Base-by-base conservation (phyloP, 2,329 filamentous ascomycete species). In the Penicillium sp. region DNA sequence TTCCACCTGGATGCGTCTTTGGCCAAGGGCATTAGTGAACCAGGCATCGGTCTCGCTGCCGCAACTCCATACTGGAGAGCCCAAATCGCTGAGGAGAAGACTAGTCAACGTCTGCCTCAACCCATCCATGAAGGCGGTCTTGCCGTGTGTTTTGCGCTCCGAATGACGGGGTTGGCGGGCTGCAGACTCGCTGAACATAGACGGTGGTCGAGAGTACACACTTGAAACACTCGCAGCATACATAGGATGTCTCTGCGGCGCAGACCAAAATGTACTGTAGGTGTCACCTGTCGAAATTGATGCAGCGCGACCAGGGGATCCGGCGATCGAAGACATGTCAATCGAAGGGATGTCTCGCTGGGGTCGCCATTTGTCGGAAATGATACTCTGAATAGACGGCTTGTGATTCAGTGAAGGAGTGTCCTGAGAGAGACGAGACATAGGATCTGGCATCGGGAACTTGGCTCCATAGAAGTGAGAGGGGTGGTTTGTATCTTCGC, bases 31-130 rank as follows among this genome's bases (percentile, higher is more conserved):
- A 53, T 77, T 81, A 60, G 64, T 72, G 62, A 97, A 94, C 88
- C 93, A 97, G 3, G 81, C 81, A 70, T 97, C 94, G 0, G 93
- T 97, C 75, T 99, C 94, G 40, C 92, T 96, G 3, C 94, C 94
- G 47, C 84, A 84, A n/a, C 87, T 85, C 72, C 95, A 94, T 1
- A 97, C 88, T 29, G 90, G 83, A 39, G 88, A 92, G 5, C 92
- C 92, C 4, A 97, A 80, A 69, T 99, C 94, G 46, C 93, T 97
- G 24, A 97, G 77, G 2, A 97, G 76, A 16, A 99, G 79, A 59
- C 91, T 92, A 1, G 88, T 93, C 38, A 97, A 76, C 0, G 87
- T 89, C 67, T 92, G 89, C 63, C 87, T 87, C 29, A 96, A 78
- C 29, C 91, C 88, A 7, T 84, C 79, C 50, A 96, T 77, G 71